A percentile compares a stretch with the other conserved stretches of the same genome.
Conservation (phyloP, 2,329 filamentous ascomycete species). For the Fusarium protoensiforme region DNA sequence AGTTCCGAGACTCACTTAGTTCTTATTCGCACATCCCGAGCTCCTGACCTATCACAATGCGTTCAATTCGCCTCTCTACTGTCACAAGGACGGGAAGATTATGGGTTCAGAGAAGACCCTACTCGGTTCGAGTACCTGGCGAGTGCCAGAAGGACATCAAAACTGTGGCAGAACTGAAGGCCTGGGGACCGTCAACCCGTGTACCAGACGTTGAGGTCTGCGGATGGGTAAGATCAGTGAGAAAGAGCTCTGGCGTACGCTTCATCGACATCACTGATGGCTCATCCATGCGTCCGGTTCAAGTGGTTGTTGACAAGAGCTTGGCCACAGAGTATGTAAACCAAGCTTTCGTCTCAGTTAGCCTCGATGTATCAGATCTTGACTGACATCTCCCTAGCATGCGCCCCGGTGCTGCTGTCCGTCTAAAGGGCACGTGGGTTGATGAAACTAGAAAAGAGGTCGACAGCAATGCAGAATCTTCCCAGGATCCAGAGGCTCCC, state of each 20-base stretch:
- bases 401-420: slow-evolving; percentile 83
- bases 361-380: slow-evolving; percentile 29
- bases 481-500: background rate
- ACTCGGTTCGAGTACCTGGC: slow-evolving; percentile 48
- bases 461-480: background rate
- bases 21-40: slow-evolving; percentile 1
- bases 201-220: slow-evolving; percentile 70
- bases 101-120: slow-evolving; percentile 35
- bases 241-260: slow-evolving; percentile 84
- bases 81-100: slow-evolving; percentile 11
- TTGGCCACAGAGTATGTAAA: slow-evolving; percentile 76
- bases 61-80: slow-evolving; percentile 29
- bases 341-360: slow-evolving; percentile 17
- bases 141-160: slow-evolving; percentile 48
- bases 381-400: slow-evolving; percentile 65
- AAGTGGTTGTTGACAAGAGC: slow-evolving; percentile 80
- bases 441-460: slow-evolving; percentile 30
- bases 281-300: slow-evolving; percentile 80
- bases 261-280: slow-evolving; percentile 92
- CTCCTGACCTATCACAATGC: slow-evolving; percentile 31
- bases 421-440: slow-evolving; percentile 80
- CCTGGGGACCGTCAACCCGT: slow-evolving; percentile 58
- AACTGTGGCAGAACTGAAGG: slow-evolving; percentile 67
- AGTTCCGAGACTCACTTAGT: slow-evolving; percentile 1
- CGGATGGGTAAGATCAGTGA: slow-evolving; percentile 85